Evolutionary conservation across 163 green algal species (phyloP).

Genomic region (Volvox carteri): DNA sequence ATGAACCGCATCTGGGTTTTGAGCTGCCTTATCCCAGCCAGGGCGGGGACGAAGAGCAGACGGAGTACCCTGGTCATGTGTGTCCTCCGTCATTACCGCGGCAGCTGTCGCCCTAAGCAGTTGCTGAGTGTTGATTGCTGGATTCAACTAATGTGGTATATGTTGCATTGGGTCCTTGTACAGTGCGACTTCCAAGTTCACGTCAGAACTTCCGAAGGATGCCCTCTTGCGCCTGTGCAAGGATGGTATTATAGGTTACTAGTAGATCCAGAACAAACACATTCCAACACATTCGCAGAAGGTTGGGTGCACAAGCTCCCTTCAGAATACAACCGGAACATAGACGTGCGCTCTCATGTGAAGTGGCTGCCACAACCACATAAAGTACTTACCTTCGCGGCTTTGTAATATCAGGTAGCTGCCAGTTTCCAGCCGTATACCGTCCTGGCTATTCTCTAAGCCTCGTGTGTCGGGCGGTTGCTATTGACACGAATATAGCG

Average conservation of each 20-base stretch:
- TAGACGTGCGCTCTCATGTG: not conserved
- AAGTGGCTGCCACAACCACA: not conserved
- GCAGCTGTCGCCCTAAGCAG: too few relatives aligned
- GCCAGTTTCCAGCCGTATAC: not conserved
- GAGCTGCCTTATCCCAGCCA: slow-evolving; percentile 26
- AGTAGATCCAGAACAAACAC: not conserved
- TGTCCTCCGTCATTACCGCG: slow-evolving; percentile 4
- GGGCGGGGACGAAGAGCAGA: slow-evolving; percentile 5
- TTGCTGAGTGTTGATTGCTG: too few relatives aligned
- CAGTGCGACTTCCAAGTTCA: too few relatives aligned
- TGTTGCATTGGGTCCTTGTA: too few relatives aligned
- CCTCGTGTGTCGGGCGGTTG: not conserved
- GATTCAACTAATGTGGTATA: too few relatives aligned
- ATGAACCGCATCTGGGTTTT: slow-evolving; percentile 31
- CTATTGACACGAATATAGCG: too few relatives aligned
- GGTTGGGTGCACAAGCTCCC: too few relatives aligned
- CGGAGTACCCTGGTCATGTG: slow-evolving; percentile 24
- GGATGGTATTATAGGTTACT: not conserved
- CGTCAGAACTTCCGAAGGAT: not conserved
- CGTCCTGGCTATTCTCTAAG: too few relatives aligned
- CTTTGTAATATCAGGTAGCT: too few relatives aligned
- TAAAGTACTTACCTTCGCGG: too few relatives aligned
- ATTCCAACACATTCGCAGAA: not conserved
- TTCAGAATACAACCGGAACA: not conserved
- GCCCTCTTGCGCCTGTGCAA: not conserved